Percentiles rank a stretch among this genome's conserved stretches.
phyloP scores from a whole-genome alignment of 805 yeast species.

The Candida chauliodis region DNA sequence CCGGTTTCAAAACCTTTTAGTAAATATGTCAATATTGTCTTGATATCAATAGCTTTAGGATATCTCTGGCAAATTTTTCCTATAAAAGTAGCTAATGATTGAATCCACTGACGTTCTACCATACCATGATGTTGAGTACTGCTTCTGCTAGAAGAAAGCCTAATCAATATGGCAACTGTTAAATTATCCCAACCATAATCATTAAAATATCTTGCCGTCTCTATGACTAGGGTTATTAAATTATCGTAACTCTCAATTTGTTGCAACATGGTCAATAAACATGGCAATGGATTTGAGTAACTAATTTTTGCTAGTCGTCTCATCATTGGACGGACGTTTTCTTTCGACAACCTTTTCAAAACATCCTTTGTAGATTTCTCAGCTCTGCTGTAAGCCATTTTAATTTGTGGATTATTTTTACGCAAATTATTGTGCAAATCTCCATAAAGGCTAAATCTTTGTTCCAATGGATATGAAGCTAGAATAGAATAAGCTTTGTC shows the following conservation, averaged over 20 bases:
- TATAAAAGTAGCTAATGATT: conserved; percentile 72
- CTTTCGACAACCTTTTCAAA: conserved; percentile 77
- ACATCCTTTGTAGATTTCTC: conserved; percentile 77
- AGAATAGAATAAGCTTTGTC: conserved; percentile 59
- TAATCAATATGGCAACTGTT: conserved; percentile 65
- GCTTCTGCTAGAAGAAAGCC: conserved; percentile 65
- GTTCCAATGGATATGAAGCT: conserved; percentile 51
- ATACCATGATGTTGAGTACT: conserved; percentile 76
- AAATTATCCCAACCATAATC: conserved; percentile 82
- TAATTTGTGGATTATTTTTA: conserved; percentile 53
- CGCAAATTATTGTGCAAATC: conserved; percentile 61
- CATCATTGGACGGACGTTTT: conserved; percentile 71
- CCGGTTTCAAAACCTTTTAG: conserved; percentile 60
- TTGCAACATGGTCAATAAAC: conserved; percentile 64
- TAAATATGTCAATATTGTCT: conserved; percentile 58
- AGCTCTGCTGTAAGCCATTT: conserved; percentile 58
- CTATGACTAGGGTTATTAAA: conserved; percentile 71
- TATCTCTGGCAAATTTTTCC: conserved; percentile 64
- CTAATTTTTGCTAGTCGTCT: conserved; percentile 68
- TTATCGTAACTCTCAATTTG: conserved; percentile 93
- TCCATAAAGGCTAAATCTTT: conserved; percentile 75
- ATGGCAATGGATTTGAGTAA: conserved; percentile 74
- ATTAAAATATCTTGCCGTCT: conserved; percentile 72
- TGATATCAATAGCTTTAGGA: conserved; percentile 51
- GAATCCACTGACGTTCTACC: conserved; percentile 80